phyloP scores from a whole-genome alignment of 2,329 filamentous ascomycete species.

The Fusarium hainanense region DNA sequence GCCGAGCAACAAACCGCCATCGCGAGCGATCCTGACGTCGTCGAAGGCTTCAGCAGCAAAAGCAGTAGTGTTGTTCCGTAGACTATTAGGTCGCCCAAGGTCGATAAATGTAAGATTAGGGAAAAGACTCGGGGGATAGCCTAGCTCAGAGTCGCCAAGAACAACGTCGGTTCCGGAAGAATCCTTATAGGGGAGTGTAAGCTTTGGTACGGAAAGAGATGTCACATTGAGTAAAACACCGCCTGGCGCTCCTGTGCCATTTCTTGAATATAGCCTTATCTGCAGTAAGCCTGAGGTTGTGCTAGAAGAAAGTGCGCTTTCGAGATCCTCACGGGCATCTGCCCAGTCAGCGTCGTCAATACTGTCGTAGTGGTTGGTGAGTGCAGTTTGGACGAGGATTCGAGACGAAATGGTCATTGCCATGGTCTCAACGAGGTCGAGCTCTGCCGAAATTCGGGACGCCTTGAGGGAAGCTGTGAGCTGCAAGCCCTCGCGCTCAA shows the following conservation, averaged over 20 bases:
- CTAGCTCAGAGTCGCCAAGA: conserved; percentile 71
- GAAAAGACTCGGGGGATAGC: conserved; percentile 78
- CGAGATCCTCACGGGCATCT: conserved; percentile 70
- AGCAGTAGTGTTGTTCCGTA: conserved; percentile 55
- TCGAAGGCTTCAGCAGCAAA: conserved; percentile 62
- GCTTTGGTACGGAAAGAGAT: conserved; percentile 56
- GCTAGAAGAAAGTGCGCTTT: conserved; percentile 74
- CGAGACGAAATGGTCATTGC: conserved; percentile 77
- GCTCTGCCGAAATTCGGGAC: conserved; percentile 80
- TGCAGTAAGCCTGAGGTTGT: conserved; percentile 72
- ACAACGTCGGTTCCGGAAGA: conserved; percentile 67
- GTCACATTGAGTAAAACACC: conserved; percentile 74
- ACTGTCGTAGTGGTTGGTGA: conserved; percentile 62
- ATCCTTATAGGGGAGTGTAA: conserved; percentile 70
- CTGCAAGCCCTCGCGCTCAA: conserved; percentile 71
- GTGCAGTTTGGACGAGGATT: conserved; percentile 66
- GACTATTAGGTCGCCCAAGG: conserved; percentile 55
- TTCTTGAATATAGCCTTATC: conserved; percentile 76
- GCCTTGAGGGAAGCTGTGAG: conserved; percentile 89
- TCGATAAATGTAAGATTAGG: conserved; percentile 78
- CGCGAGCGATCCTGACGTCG: conserved; percentile 61
- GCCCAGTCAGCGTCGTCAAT: conserved; percentile 68
- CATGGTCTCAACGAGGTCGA: conserved; percentile 81
- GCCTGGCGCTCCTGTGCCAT: conserved; percentile 65
- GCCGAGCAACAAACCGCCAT: conserved; percentile 76